Base-by-base conservation (phyloP, 2,329 filamentous ascomycete species). In the Lecanosticta acicola region DNA sequence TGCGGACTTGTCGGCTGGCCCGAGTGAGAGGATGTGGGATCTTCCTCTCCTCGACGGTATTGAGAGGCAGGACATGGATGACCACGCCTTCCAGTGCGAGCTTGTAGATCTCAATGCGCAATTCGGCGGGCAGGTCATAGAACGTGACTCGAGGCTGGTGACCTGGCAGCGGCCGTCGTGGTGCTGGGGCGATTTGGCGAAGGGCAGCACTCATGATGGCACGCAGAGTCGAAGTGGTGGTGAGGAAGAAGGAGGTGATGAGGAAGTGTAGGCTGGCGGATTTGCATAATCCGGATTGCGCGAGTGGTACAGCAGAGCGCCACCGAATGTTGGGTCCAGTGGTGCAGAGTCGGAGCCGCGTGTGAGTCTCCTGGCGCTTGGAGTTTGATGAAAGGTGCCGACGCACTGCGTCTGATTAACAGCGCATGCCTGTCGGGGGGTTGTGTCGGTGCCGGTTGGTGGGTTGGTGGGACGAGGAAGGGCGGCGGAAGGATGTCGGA, bases 21-120 rank as follows among this genome's bases (percentile, higher is more conserved):
- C 46, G 50, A 17, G 54, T 51, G 3, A 63, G 55, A 5, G 58
- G 46, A 47, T 62, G 61, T 13, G 59, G 60, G 16, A 45, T 43
- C 5, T 29, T 19, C 8, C 41, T 41, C 21, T 52, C 45, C 36
- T 54, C 44, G 46, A 48, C 41, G 13, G 51, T 47, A 13, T 41
- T 48, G 10, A 49, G 32, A 4, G 59, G 59, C 32, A 62, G 46
- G 41, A 64, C 58, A 46, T 64, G 61, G n/a, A 64, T 56, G 29
- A 43, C 44, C 13, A 62, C 58, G 35, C 45, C 55, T 14, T 55
- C 44, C 29, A 64, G 59, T 10, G 58, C 57, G 39, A 63, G 47
- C 19, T 56, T 55, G 56, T 64, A 64, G 41, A 64, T 57, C 37
- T 62, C 58, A 13, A 63, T 55, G 32, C 61, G 59, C 35, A 64